Evolutionary conservation across 495 filamentous ascomycete species (phyloP).

Genomic region (Neurospora pannonica): DNA sequence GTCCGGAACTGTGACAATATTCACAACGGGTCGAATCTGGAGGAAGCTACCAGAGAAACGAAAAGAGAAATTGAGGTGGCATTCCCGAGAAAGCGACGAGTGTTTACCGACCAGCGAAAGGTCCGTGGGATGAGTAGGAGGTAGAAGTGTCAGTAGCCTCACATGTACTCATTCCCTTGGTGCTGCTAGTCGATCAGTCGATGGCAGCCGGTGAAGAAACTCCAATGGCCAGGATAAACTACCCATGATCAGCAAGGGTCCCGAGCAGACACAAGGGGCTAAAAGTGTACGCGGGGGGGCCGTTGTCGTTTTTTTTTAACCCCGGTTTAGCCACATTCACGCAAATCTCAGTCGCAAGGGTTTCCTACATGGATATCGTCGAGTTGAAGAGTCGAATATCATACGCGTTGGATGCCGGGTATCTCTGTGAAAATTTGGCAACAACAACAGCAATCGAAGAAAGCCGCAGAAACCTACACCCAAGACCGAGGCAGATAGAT

Average conservation of each 20-base stretch:
- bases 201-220: conserved; percentile 6
- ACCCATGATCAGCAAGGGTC: conserved; percentile 16
- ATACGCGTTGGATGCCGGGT: background rate
- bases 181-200: conserved; percentile 23
- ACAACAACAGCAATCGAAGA: background rate
- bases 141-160: background rate
- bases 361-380: background rate
- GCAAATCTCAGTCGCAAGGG: background rate
- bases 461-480: background rate
- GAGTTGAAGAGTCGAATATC: background rate
- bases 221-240: conserved; percentile 11
- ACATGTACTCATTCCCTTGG: conserved; percentile 9
- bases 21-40: background rate
- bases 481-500: background rate
- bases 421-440: background rate
- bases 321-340: conserved; percentile 3
- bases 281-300: conserved; percentile 8
- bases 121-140: background rate
- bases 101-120: background rate
- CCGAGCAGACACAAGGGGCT: conserved; percentile 9
- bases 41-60: background rate
- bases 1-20: background rate
- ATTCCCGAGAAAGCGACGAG: background rate
- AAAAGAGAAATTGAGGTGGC: background rate
- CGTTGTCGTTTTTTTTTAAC: conserved; percentile 1